These are phyloP conservation scores for Colletotrichum sp. DNA, from an alignment of 2,329 filamentous ascomycete genomes.

Conservation along the genomic window DNA sequence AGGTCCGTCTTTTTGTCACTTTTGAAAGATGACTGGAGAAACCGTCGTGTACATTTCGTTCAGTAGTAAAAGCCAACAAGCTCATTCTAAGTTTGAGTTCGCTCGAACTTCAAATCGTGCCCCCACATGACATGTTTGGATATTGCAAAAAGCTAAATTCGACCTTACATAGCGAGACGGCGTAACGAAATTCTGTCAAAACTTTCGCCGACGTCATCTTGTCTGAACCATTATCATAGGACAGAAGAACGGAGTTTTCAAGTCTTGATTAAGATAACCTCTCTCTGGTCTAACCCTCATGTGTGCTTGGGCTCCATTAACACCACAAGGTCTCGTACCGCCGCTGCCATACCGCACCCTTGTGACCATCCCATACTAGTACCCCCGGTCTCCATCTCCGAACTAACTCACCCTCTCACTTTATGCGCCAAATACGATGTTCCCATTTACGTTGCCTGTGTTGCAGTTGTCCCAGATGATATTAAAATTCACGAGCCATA, in stretches of 20 bases:
- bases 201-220: not conserved
- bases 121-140: not conserved
- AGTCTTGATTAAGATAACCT: not conserved
- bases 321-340: not conserved
- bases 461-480: too few relatives aligned
- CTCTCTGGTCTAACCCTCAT: not conserved
- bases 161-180: not conserved
- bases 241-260: not conserved
- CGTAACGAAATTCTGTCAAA: not conserved
- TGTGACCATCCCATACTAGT: not conserved
- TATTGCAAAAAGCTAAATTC: not conserved
- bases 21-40: not conserved
- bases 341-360: not conserved
- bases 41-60: not conserved
- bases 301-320: not conserved
- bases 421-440: not conserved
- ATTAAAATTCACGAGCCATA: not conserved
- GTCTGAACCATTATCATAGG: not conserved
- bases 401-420: not conserved
- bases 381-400: not conserved
- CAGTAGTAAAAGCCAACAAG: not conserved
- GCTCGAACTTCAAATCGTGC: rapidly evolving
- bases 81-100: not conserved
- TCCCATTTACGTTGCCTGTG: too few relatives aligned
- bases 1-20: not conserved